Evolutionary conservation across 208 protist genomes (phyloP).

Genomic region (Trypanosoma avium): DNA sequence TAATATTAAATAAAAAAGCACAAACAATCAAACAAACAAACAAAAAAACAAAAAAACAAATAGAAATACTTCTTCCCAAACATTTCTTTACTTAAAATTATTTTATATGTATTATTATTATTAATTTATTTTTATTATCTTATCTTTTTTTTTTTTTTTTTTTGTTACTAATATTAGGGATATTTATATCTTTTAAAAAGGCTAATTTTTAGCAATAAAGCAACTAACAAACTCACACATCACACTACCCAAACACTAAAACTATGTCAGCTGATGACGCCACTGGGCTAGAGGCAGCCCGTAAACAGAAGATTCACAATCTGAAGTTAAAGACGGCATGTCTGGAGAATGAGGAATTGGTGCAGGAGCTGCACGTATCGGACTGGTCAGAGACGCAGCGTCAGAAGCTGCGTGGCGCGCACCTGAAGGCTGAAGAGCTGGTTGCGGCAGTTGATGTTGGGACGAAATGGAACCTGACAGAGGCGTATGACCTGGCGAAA

Average conservation of each 20-base stretch:
- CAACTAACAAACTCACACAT: constrained; percentile 14
- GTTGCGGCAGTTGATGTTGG: constrained; percentile 65
- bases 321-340: constrained; percentile 85
- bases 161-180: background rate
- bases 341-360: constrained; percentile 77
- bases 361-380: constrained; percentile 83
- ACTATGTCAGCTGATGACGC: constrained; percentile 63
- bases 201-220: constrained; percentile 20
- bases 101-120: constrained; percentile 1
- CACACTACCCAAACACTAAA: too few species aligned
- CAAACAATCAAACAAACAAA: background rate
- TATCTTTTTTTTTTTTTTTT: constrained; percentile 9
- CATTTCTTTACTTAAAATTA: background rate
- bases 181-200: background rate
- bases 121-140: constrained; percentile 6
- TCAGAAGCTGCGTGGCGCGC: constrained; percentile 70
- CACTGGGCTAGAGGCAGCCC: constrained; percentile 77
- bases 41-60: background rate
- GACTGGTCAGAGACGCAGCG: constrained; percentile 83
- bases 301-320: constrained; percentile 89
- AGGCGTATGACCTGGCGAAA: constrained; percentile 82
- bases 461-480: constrained; percentile 83
- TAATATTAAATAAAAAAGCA: background rate
- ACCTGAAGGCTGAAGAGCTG: constrained; percentile 79
- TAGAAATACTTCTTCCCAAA: background rate